Evolutionary conservation across 2,329 filamentous ascomycete species (phyloP), one percentile per base, ranked within the genome.

Genomic region (Neofusicoccum sp.): DNA sequence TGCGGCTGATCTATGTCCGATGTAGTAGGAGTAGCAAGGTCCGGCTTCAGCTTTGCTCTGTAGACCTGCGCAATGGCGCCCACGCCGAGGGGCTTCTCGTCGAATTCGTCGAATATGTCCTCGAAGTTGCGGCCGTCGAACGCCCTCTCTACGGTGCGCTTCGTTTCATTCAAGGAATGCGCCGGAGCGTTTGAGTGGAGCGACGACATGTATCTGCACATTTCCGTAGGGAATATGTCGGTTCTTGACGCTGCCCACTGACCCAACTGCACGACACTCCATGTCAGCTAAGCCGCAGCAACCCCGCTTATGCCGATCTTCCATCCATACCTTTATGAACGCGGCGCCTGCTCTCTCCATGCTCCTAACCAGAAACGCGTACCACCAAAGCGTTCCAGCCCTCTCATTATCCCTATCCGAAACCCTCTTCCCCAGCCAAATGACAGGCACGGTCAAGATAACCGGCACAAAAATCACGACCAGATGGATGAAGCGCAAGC

Each of bases 51-150:
- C 73, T 92, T 97, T 0, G 95, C 95, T 72, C 91, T 96, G 82
- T 99, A 99, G 2, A 98, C 95, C 73, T 99, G 95, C 0, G 95
- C 95, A 68, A 99, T 98, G 31, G 95, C 95, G 9, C 95, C 95
- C 0, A 98, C 93, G 1, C 95, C 95, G 0, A 99, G 79, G 0
- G 95, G 95, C 66, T 82, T 86, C 75, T 96, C 90, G 30, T 97
- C 83, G 66, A 99, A 99, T 72, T 98, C 95, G 31, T 96, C 91
- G 68, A 99, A 99, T 62, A 99, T 97, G 4, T 96, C 90, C 11
- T 93, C 87, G 65, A 99, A 97, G 0, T 76, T 69, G 60, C 89
- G 83, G 1, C 89, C 91, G 61, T 87, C 86, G 70, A 99, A 99
- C 0, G 95, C 93, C 36, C 86, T 84, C 66, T 86, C 83, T 28